Evolutionary conservation across 441 rosid genomes (phyloP), one percentile per base, ranked within the genome.

Genomic region (Pelargonium australe): DNA sequence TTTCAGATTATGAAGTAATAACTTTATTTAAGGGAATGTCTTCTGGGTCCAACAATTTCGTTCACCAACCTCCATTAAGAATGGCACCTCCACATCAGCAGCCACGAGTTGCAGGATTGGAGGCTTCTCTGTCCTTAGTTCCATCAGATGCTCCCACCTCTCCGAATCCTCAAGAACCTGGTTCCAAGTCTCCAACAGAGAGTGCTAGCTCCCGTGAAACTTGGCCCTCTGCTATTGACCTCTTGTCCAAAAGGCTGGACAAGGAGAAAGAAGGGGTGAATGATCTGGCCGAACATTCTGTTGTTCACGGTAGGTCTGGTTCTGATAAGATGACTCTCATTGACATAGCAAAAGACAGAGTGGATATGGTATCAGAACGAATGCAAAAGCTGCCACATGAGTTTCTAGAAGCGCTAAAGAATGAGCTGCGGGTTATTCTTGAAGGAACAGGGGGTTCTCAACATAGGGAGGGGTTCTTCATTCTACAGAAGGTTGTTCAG

Each of bases 361-460:
- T 53, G 60, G 60, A 53, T 53, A 14, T 53, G n/a, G 17, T 53
- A 53, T 53, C 60, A 16, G 60, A 53, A 53, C 60, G 60, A 16
- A 53, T 53, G 60, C 60, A 53, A 16, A 19, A 53, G 16, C 60
- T 53, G 4, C 10, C 60, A 53, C 20, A 53, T 5, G 60, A 53
- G 19, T 53, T n/a, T 53, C 60, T 53, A 53, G 60, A 53, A 53
- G 60, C 19, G 17, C 60, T 53, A 19, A 53, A 53, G 19, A 53
- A 53, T 53, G 60, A 53, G 17, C 5, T 53, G 60, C 6, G 60
- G 60, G 60, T 53, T 14, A 53, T 53, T 53, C 20, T 53, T 19
- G 60, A 53, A 53, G 60, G 60, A 53, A 53, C 60, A 14, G 60
- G 60, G 60, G 60, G 60, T 53, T 19, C 60, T 14, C 60, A 53